These are phyloP conservation scores for Trichoderma pleuroti DNA, from an alignment of 2,329 filamentous ascomycete genomes.

Conservation along the genomic window DNA sequence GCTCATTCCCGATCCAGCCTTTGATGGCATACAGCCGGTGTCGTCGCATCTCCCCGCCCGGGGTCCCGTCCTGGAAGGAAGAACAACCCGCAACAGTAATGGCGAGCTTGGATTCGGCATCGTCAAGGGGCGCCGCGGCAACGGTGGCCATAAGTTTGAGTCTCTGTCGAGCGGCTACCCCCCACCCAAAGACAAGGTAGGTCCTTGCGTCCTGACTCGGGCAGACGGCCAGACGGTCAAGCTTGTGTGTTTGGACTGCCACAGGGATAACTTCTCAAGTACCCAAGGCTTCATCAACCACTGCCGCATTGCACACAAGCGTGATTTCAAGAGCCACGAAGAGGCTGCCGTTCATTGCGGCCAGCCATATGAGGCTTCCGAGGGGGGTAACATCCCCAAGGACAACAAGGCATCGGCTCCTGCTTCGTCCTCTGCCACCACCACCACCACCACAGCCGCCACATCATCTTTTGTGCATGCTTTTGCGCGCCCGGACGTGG, in stretches of 20 bases:
- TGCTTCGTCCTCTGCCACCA: constrained; percentile 12
- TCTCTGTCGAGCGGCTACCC: constrained; percentile 68
- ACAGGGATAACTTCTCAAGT: constrained; percentile 88
- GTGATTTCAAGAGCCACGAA: constrained; percentile 94
- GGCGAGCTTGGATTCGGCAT: constrained; percentile 31
- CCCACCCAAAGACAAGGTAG: constrained; percentile 73
- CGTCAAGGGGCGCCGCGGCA: constrained; percentile 51
- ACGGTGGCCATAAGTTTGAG: constrained; percentile 58
- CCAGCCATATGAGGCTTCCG: constrained; percentile 63
- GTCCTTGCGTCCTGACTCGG: constrained; percentile 80
- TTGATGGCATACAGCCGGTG: constrained; percentile 65
- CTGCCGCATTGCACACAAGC: constrained; percentile 90
- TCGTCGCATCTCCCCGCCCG: constrained; percentile 43
- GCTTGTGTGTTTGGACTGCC: constrained; percentile 83
- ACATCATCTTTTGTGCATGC: constrained; percentile 31
- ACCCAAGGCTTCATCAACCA: constrained; percentile 99
- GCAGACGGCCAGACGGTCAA: constrained; percentile 85
- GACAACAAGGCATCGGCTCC: constrained; percentile 26
- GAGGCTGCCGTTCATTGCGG: constrained; percentile 87
- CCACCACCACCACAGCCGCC: not conserved
- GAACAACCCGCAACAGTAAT: constrained; percentile 74
- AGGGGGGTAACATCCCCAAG: constrained; percentile 19
- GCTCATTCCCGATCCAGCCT: constrained; percentile 83
- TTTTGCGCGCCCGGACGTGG: constrained; percentile 43
- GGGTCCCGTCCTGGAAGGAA: constrained; percentile 57